Percentiles rank a stretch among this genome's conserved stretches.
These are phyloP conservation scores for Candida jianshihensis DNA, from an alignment of 805 yeast species.

Conservation along the genomic window DNA sequence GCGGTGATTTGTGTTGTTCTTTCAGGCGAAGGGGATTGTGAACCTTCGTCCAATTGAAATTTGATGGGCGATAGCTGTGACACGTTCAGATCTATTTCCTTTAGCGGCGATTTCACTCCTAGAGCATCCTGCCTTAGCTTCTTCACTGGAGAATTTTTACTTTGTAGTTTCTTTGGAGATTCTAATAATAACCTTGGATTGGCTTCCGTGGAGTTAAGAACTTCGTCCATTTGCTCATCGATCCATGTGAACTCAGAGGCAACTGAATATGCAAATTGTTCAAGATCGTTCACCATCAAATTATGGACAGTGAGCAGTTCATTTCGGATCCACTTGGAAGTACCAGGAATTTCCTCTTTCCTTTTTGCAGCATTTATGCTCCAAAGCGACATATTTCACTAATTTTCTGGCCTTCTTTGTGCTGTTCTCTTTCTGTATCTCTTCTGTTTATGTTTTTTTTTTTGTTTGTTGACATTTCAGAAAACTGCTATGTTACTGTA, in stretches of 20 bases:
- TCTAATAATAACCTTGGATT: slow-evolving; percentile 21
- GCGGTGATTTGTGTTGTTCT: not conserved
- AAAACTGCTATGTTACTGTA: not conserved
- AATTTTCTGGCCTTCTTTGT: not conserved
- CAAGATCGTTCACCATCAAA: slow-evolving; percentile 30
- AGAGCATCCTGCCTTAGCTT: slow-evolving; percentile 18
- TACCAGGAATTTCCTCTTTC: slow-evolving; percentile 35
- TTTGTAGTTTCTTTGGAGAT: slow-evolving; percentile 21
- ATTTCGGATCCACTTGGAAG: slow-evolving; percentile 43
- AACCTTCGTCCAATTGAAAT: slow-evolving; percentile 1
- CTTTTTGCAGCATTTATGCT: slow-evolving; percentile 22
- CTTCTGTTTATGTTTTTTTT: slow-evolving; percentile 5
- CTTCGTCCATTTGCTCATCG: slow-evolving; percentile 34
- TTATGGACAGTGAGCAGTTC: slow-evolving; percentile 35
- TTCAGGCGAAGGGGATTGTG: not conserved
- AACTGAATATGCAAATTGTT: slow-evolving; percentile 33
- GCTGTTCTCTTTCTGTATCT: slow-evolving; percentile 6
- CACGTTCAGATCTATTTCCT: slow-evolving; percentile 11
- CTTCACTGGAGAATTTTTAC: slow-evolving; percentile 22
- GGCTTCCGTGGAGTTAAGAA: slow-evolving; percentile 20
- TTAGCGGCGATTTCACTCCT: slow-evolving; percentile 14
- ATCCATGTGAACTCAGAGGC: slow-evolving; percentile 34
- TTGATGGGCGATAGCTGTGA: slow-evolving; percentile 18
- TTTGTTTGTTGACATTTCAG: not conserved
- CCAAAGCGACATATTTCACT: slow-evolving; percentile 22